Conservation (phyloP, 2,329 filamentous ascomycete species). For the Cytospora chrysosperma region DNA sequence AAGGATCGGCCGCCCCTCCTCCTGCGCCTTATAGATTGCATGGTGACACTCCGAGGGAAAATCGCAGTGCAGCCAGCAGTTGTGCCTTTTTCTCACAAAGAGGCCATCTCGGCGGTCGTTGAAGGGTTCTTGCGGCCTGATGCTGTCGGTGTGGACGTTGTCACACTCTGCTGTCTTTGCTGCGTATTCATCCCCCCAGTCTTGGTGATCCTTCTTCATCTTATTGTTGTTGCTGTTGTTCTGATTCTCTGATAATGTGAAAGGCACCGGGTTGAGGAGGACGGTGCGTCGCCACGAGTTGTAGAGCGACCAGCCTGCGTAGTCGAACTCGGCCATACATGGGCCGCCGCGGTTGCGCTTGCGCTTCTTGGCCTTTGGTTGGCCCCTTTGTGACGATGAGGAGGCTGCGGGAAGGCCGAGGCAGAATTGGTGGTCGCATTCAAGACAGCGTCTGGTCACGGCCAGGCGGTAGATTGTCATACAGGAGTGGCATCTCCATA, state of each 20-base stretch:
- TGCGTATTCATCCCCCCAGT: constrained; percentile 19
- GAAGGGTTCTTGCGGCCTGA: background rate
- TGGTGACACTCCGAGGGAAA: constrained; percentile 31
- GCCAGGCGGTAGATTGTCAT: constrained; percentile 29
- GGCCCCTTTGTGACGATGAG: constrained; percentile 22
- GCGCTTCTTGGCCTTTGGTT: constrained; percentile 11
- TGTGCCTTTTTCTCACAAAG: constrained; percentile 25
- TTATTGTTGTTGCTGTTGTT: background rate
- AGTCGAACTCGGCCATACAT: constrained; percentile 36
- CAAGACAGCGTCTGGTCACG: constrained; percentile 39
- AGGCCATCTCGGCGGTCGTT: constrained; percentile 22
- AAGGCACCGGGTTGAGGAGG: constrained; percentile 4
- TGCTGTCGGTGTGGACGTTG: background rate
- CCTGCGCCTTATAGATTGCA: constrained; percentile 20
- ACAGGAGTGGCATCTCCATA: constrained; percentile 38
- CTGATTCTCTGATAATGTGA: background rate
- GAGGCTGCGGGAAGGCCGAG: constrained; percentile 19
- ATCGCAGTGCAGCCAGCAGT: constrained; percentile 33
- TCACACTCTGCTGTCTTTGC: background rate
- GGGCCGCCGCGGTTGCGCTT: constrained; percentile 18
- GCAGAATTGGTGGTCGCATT: constrained; percentile 40
- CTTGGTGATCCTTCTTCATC: background rate
- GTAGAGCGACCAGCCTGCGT: constrained; percentile 31
- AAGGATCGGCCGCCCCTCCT: constrained; percentile 18
- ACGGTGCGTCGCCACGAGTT: constrained; percentile 34